Evolutionary conservation across 371 early-diverging fungal species (phyloP), one percentile per base, ranked within the genome.

Genomic region (Entomophthora muscae): DNA sequence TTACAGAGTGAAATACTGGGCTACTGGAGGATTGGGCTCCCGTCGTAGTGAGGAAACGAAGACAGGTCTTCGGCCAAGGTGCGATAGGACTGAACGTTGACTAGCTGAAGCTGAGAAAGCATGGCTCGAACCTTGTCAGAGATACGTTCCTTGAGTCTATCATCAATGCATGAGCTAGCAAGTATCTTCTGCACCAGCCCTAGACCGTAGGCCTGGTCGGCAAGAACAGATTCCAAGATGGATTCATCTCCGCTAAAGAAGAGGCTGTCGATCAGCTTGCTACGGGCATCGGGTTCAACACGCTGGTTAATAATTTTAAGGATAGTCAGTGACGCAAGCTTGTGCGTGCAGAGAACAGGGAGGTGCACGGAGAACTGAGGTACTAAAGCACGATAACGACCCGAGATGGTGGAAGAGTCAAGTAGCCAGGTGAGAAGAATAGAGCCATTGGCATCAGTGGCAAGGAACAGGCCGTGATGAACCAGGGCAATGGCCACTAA

Each of bases 381-480:
- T 1, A 93, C 92, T 23, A 95, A 72, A n/a, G 83, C 86, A 1
- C 85, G 73, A 76, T 83, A 91, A 0, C 94, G 76, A 32, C 93
- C 94, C 0, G 83, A 71, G 32, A 96, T 71, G 7, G 73, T 72
- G 5, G 90, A 88, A 32, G 85, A 78, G 64, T 98, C 98, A 64
- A 94, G 72, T 63, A 98, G 74, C 98, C 98, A 98, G 27, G 87
- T 88, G 31, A 98, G 67, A 67, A 98, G 76, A 63, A 98, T 72
- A 1, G 85, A 80, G 3, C 98, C 96, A 67, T 98, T 95, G 23
- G 92, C 79, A 70, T 94, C 92, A 59, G 88, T 90, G 0, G 86
- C 78, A 32, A 98, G 71, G 1, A 82, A 73, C 13, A 86, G 71
- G 0, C 89, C 84, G 64, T 93, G 82, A 64, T 85, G 85, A 22